Evolutionary conservation across 495 filamentous ascomycete species (phyloP), one percentile per base, ranked within the genome.

Genomic region (Durotheca rogersii): DNA sequence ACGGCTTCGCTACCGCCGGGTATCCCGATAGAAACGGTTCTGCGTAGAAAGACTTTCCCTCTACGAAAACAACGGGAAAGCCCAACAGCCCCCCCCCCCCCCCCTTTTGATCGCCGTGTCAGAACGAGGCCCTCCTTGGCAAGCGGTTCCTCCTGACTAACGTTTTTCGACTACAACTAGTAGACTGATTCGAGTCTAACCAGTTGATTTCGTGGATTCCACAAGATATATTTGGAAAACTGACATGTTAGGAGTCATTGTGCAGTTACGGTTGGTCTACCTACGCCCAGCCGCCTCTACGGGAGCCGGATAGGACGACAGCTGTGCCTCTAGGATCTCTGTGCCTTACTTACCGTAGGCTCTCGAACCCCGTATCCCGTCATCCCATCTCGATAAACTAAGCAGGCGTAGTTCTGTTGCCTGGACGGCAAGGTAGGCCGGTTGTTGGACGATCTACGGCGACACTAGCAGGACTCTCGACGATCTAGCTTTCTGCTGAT

Each of bases 401-500:
- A n/a, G n/a, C n/a, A n/a, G n/a, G n/a, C n/a, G n/a, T n/a, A n/a
- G n/a, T n/a, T n/a, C n/a, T n/a, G n/a, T n/a, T n/a, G n/a, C n/a
- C n/a, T n/a, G n/a, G n/a, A n/a, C n/a, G n/a, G n/a, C n/a, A n/a
- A n/a, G n/a, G n/a, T n/a, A n/a, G n/a, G 23, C 36, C 21, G 23
- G 40, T 34, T 41, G 6, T 12, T 12, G 35, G 27, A 14, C 25
- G 20, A 30, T 50, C 15, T 27, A 40, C 27, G 10, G 35, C 23
- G 41, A 56, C 46, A 33, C 35, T 29, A 32, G 23, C 18, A 27
- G 44, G 10, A 16, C 12, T 56, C 7, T 47, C 19, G 46, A 25
- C 17, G 39, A 38, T 55, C 39, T 25, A 34, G 39, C 39, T n/a
- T 29, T 29, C 25, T 25, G 16, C 30, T 5, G n/a, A 40, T 27